Percentiles rank a stretch among this genome's conserved stretches.
These are phyloP conservation scores for Eutrema heterophyllum DNA, from an alignment of 345 rosid genomes.

Conservation along the genomic window DNA sequence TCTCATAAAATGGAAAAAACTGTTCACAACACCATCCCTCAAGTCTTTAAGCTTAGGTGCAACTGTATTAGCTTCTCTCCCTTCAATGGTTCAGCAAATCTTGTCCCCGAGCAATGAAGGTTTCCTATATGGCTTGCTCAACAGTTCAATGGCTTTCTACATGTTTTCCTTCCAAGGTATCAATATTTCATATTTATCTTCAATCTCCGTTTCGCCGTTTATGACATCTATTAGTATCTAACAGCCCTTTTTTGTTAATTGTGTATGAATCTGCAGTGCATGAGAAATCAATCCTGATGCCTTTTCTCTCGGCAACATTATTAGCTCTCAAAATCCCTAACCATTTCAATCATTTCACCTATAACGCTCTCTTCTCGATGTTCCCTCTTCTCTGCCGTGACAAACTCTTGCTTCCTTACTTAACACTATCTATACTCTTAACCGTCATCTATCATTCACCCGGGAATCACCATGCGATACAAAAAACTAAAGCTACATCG, in stretches of 20 bases:
- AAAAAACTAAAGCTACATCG: constrained; percentile 16
- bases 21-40: constrained; percentile 54
- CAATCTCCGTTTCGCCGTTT: neutral
- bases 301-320: constrained; percentile 76
- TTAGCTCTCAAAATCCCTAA: constrained; percentile 56
- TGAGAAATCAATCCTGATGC: constrained; percentile 94
- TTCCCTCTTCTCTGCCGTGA: constrained; percentile 85
- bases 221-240: neutral
- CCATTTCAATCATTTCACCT: constrained; percentile 50
- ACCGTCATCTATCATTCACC: constrained; percentile 49
- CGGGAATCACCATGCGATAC: constrained; percentile 29
- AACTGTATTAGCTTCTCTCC: constrained; percentile 61
- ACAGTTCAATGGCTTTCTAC: constrained; percentile 82
- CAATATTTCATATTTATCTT: neutral
- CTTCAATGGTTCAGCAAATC: constrained; percentile 90
- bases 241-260: neutral
- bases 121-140: constrained; percentile 71
- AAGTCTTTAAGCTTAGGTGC: constrained; percentile 57
- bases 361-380: constrained; percentile 80
- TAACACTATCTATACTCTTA: constrained; percentile 45
- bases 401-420: constrained; percentile 63
- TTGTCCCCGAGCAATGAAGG: constrained; percentile 71
- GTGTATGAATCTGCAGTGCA: constrained; percentile 62
- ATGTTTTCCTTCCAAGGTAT: constrained; percentile 88
- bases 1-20: constrained; percentile 80